Conservation (phyloP, 768 basidiomycete species). For the Suillus bovinus region DNA sequence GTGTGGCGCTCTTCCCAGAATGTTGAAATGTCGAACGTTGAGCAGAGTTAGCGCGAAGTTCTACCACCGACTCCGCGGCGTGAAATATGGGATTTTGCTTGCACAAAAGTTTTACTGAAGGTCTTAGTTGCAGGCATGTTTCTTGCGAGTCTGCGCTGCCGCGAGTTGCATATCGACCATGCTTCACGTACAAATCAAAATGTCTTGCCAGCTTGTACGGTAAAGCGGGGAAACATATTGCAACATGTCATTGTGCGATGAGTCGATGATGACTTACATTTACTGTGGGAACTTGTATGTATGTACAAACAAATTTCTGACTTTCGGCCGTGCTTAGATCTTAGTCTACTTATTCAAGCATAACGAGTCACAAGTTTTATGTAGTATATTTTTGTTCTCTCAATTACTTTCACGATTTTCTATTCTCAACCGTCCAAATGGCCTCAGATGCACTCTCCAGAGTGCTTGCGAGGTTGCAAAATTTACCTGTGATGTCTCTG, state of each 20-base stretch:
- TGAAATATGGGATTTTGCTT: background rate
- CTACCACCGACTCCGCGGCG: background rate
- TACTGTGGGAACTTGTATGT: no score
- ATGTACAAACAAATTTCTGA: background rate
- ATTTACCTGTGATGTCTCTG: constrained; percentile 85
- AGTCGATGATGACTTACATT: no score
- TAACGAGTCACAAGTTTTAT: constrained; percentile 2
- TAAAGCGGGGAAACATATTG: no score
- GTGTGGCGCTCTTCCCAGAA: background rate
- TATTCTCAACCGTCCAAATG: constrained; percentile 24
- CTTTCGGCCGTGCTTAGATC: background rate
- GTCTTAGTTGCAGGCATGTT: background rate
- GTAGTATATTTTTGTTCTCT: background rate
- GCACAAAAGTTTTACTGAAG: background rate
- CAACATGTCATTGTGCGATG: no score
- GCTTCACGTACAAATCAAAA: no score
- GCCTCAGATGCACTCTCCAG: constrained; percentile 41
- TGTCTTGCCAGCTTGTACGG: no score
- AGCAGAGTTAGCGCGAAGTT: background rate
- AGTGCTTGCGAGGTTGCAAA: constrained; percentile 67
- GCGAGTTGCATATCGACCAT: no score
- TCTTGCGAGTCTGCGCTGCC: no score
- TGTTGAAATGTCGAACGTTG: background rate
- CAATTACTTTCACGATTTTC: background rate
- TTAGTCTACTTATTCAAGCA: no score